Conservation (phyloP, 1,284 basidiomycete species). For the Cutaneotrichosporon sp. region DNA sequence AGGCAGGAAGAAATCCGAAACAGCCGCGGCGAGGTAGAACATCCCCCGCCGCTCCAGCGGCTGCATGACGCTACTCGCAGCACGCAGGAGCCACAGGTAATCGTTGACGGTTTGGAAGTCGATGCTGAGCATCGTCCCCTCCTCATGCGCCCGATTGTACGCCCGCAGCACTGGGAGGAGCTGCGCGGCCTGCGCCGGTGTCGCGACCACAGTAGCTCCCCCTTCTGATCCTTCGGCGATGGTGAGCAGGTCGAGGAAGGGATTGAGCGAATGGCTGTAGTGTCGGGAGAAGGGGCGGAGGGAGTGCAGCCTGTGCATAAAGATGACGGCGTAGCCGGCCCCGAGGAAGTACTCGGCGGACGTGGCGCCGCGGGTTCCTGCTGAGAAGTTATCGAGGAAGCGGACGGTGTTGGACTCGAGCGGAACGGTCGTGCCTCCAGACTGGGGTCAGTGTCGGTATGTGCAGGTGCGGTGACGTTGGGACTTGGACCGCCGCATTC, state of each 20-base stretch:
- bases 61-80: slow-evolving; percentile 59
- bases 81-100: slow-evolving; percentile 86
- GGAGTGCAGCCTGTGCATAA: slow-evolving; percentile 95
- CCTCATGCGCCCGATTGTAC: slow-evolving; percentile 73
- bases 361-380: slow-evolving; percentile 90
- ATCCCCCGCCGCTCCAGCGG: slow-evolving; percentile 67
- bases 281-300: slow-evolving; percentile 94
- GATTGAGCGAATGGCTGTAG: slow-evolving; percentile 96
- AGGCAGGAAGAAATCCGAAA: slow-evolving; percentile 96
- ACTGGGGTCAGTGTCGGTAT: slow-evolving; percentile 53
- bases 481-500: too few species aligned
- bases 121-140: slow-evolving; percentile 72
- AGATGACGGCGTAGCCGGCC: slow-evolving; percentile 93
- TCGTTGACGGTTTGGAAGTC: slow-evolving; percentile 94
- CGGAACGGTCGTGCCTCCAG: slow-evolving; percentile 91
- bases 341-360: slow-evolving; percentile 95
- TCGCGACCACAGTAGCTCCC: slow-evolving; percentile 55
- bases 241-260: slow-evolving; percentile 92
- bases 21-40: slow-evolving; percentile 96
- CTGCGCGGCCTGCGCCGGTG: slow-evolving; percentile 57
- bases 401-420: slow-evolving; percentile 97
- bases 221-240: slow-evolving; percentile 43
- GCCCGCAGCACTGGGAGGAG: slow-evolving; percentile 69
- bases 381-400: slow-evolving; percentile 94
- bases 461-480: too few species aligned